Base-by-base conservation (phyloP, 345 rosid genomes). In the Arabidopsis arenosa region DNA sequence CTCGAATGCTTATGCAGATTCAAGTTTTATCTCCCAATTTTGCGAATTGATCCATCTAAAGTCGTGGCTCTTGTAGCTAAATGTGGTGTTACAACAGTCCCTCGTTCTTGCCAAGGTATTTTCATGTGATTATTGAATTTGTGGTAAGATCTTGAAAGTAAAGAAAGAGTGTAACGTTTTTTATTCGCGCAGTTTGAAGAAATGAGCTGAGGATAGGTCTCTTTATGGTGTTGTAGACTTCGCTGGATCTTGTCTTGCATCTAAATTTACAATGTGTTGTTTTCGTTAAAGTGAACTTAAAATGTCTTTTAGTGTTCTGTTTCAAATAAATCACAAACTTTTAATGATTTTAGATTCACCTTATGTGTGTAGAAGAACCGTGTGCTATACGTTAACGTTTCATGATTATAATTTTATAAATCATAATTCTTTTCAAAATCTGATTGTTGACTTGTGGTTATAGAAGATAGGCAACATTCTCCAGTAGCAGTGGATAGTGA, bases 401-500 rank as follows among this genome's bases (percentile, higher is more conserved):
- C 56, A 65, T 21, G 8, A 30, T 36, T 60, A 41, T 35, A 9
- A 57, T 4, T 9, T 36, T 60, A 41, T 35, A 9, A 57, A 8
- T 9, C 26, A 58, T n/a, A 8, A 35, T 57, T 58, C 9, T 59
- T 26, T 58, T 17, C 17, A 23, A 17, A 5, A 35, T 17, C 44
- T 59, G 63, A 5, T 59, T 2, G 4, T 0, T 6, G 37, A 18
- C n/a, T 54, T 30, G 45, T 15, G 5, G 43, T 23, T 53, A 10
- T 30, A 26, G 5, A 91, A 91, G 35, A 86, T 49, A 12, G 15
- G 68, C 89, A 86, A 85, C 79, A 79, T 83, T 70, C 85, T 94
- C 97, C 93, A 87, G 80, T 86, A 90, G 71, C 72, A 81, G 75
- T 93, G 94, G 47, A 87, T 79, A 10, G 92, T 91, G 66, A 88